Conservation (phyloP, 495 filamentous ascomycete species). For the Copromyces sp. region DNA sequence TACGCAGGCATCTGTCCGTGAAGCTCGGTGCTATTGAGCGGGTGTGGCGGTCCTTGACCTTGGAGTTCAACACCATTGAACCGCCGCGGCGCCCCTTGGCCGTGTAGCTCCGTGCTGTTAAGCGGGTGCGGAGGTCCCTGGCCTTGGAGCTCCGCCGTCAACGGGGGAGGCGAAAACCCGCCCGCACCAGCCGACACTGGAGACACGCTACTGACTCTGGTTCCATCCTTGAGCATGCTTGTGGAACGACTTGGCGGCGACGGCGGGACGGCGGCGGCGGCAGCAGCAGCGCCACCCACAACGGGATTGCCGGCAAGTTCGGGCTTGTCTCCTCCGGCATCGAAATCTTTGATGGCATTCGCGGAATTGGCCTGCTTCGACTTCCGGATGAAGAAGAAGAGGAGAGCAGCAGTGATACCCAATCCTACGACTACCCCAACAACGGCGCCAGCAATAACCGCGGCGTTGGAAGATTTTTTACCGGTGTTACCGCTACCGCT, state of each 20-base stretch:
- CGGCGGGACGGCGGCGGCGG: conserved; percentile 5
- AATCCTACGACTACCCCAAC: conserved; percentile 27
- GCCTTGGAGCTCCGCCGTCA: conserved; percentile 23
- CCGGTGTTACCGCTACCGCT: background rate
- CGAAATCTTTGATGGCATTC: background rate
- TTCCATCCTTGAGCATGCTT: conserved; percentile 18
- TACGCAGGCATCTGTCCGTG: conserved; percentile 9
- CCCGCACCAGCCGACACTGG: conserved; percentile 24
- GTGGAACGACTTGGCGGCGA: conserved; percentile 21
- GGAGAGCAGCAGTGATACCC: conserved; percentile 19
- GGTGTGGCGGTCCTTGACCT: conserved; percentile 1
- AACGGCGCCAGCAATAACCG: conserved; percentile 27
- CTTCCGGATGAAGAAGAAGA: conserved; percentile 25
- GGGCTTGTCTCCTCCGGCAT: conserved; percentile 18
- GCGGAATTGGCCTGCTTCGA: background rate
- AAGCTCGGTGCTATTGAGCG: conserved; percentile 8
- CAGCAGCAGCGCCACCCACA: background rate
- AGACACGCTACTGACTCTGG: conserved; percentile 24
- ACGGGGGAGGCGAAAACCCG: conserved; percentile 15
- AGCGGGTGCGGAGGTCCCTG: conserved; percentile 13
- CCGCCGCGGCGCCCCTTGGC: conserved; percentile 4
- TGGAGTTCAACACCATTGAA: conserved; percentile 2
- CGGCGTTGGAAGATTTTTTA: background rate
- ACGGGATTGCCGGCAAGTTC: conserved; percentile 23
- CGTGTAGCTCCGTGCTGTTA: conserved; percentile 21